Evolutionary conservation across 106 monocot species (phyloP).

Genomic region (Dioscorea alata): DNA sequence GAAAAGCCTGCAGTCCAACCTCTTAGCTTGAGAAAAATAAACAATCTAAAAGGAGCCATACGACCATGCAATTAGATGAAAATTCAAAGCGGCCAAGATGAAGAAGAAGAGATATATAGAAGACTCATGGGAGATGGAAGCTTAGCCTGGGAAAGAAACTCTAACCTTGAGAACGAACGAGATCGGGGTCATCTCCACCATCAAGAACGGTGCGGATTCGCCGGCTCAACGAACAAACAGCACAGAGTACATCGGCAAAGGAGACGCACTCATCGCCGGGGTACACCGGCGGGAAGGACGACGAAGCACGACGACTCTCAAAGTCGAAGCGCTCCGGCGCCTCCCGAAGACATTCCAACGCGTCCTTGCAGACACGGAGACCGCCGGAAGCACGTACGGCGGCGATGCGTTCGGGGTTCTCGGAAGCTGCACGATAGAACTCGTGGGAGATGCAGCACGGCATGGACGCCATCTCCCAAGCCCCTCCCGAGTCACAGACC

Average conservation of each 20-base stretch:
- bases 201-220: conserved; percentile 48
- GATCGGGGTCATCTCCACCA: conserved; percentile 33
- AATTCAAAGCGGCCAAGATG: too few relatives aligned
- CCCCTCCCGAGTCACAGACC: background rate
- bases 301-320: background rate
- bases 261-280: conserved; percentile 55
- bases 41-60: too few relatives aligned
- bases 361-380: conserved; percentile 7
- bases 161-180: conserved; percentile 14
- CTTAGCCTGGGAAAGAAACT: background rate
- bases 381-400: conserved; percentile 40
- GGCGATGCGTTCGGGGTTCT: conserved; percentile 30
- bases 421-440: conserved; percentile 46
- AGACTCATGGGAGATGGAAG: background rate
- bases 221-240: conserved; percentile 62
- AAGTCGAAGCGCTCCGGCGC: too few relatives aligned
- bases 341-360: background rate
- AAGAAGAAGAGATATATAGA: too few relatives aligned
- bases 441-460: conserved; percentile 78
- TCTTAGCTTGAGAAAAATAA: background rate
- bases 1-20: too few relatives aligned
- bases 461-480: background rate
- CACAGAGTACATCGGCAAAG: conserved; percentile 41
- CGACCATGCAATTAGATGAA: too few relatives aligned
- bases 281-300: conserved; percentile 25